Evolutionary conservation across 306 rosid species (phyloP).

Genomic region (Vigna angularis): DNA sequence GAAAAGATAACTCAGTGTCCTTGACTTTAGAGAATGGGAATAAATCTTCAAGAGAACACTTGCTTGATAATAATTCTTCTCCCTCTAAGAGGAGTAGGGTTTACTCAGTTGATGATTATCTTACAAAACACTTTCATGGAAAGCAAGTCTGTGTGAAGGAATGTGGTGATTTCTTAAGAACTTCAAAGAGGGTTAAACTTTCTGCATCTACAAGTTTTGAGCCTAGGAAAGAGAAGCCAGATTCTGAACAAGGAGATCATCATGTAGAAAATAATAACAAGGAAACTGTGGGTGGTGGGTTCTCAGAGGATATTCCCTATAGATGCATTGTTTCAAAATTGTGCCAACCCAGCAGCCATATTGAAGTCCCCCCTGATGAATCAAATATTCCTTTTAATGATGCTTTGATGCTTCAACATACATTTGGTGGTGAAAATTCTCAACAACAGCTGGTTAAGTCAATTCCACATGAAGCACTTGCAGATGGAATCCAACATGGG

Average conservation of each 20-base stretch:
- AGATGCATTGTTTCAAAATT: constrained; percentile 44
- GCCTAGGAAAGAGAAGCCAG: constrained; percentile 41
- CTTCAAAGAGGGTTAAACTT: constrained; percentile 55
- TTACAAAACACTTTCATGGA: constrained; percentile 28
- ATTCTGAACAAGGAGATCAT: constrained; percentile 43
- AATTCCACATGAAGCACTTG: constrained; percentile 32
- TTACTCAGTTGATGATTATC: constrained; percentile 39
- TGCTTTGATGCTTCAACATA: constrained; percentile 25
- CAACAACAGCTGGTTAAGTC: constrained; percentile 39
- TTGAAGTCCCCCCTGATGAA: constrained; percentile 41
- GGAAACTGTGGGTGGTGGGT: constrained; percentile 40
- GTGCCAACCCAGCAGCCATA: constrained; percentile 29
- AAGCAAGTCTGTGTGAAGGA: constrained; percentile 35
- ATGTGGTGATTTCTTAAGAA: constrained; percentile 42
- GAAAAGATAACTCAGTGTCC: constrained; percentile 43
- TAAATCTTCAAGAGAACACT: constrained; percentile 34
- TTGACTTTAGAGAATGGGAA: constrained; percentile 41
- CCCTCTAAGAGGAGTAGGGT: constrained; percentile 53
- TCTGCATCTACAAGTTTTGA: constrained; percentile 39
- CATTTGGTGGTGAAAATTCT: constrained; percentile 34
- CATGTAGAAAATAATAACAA: constrained; percentile 37
- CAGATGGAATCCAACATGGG: constrained; percentile 12
- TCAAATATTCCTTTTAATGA: constrained; percentile 37
- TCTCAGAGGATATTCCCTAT: constrained; percentile 41
- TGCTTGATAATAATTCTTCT: constrained; percentile 34